phyloP scores from a whole-genome alignment of 164 flowering plant species.

The Akebia trifoliata region DNA sequence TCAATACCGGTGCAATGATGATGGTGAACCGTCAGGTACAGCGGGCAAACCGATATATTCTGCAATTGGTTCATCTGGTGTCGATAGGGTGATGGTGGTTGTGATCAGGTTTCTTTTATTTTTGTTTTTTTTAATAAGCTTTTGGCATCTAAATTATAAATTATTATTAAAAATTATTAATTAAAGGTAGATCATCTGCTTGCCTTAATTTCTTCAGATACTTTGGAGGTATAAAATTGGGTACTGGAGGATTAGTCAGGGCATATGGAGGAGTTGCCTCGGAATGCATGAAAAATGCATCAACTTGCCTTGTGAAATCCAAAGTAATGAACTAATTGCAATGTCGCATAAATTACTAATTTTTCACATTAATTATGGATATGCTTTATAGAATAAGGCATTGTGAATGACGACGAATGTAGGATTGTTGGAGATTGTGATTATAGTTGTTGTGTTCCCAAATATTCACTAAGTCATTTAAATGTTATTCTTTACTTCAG shows the following conservation, averaged over 20 bases:
- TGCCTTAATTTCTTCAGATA: constrained; percentile 36
- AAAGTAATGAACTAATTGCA: constrained; percentile 37
- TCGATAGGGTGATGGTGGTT: constrained; percentile 93
- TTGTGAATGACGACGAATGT: background rate
- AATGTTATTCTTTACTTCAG: constrained; percentile 28
- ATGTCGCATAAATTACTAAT: background rate
- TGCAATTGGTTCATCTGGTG: constrained; percentile 78
- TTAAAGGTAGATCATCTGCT: background rate
- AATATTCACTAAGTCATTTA: background rate
- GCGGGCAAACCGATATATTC: constrained; percentile 95
- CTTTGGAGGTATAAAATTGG: constrained; percentile 92
- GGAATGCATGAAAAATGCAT: constrained; percentile 84
- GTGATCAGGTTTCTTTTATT: constrained; percentile 64
- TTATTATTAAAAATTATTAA: background rate
- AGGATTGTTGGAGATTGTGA: background rate
- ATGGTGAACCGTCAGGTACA: constrained; percentile 96
- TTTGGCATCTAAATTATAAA: background rate
- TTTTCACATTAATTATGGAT: background rate
- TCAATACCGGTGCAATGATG: constrained; percentile 75
- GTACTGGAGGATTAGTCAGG: constrained; percentile 93
- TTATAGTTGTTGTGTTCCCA: background rate
- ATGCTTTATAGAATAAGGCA: background rate
- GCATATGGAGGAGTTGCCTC: constrained; percentile 95
- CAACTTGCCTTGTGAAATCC: constrained; percentile 74
- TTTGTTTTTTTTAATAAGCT: background rate